Base-by-base conservation (phyloP, 2,329 filamentous ascomycete genomes). In the Madurella fahalii region DNA sequence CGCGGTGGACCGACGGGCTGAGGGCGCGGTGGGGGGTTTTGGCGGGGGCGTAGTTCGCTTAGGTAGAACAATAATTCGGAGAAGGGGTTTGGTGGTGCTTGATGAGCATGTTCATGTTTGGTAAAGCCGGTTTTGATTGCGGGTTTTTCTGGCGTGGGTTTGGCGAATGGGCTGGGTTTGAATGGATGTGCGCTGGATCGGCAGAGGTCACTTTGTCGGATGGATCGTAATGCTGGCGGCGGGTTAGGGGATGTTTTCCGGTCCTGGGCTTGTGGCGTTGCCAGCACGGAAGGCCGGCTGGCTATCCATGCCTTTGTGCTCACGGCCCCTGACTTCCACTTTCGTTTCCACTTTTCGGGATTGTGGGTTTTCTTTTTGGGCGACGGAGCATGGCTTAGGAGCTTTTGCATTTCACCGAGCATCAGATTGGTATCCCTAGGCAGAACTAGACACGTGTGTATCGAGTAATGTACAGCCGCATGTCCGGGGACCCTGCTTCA, bases 1-100 rank as follows among this genome's bases (percentile, higher is more conserved):
- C 86, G 15, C 83, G 93, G 42, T 99, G 94, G 94, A 84, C 86
- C 2, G 89, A 95, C 55, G 91, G 90, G 1, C 74, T 97, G 64
- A 84, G 85, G 60, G 79, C 82, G 52, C 78, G 87, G 53, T 92
- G 87, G 87, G 78, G 79, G 2, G 74, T 73, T 4, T 60, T 73
- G 20, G 58, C 62, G n/a, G 59, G 57, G 1, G 53, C 52, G 16
- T 74, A 55, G 56, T 17, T 31, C 8, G 13, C 7, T 15, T 34
- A 4, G n/a, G 15, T 12, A n/a, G 8, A 11, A 15, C 13, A 9
- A 15, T 9, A 11, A 11, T 25, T 9, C 2, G 4, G 13, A 8
- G 13, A 8, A 16, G 13, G 13, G 32, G 32, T 25, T 12, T 5
- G 44, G n/a, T 34, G 30, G 34, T n/a, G n/a, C 16, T 47, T 12